Evolutionary conservation across 164 flowering plant species (phyloP).

Genomic region (Akebia trifoliata): DNA sequence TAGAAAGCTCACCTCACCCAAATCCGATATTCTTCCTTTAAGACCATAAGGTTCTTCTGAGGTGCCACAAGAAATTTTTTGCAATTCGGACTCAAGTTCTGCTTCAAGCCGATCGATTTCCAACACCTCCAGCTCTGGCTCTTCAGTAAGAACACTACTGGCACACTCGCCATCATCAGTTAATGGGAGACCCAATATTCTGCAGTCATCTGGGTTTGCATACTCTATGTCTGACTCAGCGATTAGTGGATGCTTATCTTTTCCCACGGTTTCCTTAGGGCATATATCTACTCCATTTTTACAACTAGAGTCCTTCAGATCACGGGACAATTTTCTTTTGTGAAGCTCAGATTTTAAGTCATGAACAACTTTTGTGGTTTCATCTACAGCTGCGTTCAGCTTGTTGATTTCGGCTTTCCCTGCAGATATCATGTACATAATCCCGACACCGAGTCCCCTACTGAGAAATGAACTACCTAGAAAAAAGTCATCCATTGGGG

Average conservation of each 20-base stretch:
- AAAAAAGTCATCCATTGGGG: conserved; percentile 1
- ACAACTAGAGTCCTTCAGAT: conserved; percentile 15
- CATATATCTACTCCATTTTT: conserved; percentile 3
- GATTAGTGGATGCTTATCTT: conserved; percentile 6
- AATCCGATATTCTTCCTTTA: conserved; percentile 18
- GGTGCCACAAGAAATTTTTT: conserved; percentile 45
- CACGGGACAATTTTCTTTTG: conserved; percentile 39
- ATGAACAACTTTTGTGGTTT: conserved; percentile 47
- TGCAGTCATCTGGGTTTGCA: conserved; percentile 12
- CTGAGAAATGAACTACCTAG: conserved; percentile 44
- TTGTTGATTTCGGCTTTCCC: conserved; percentile 60
- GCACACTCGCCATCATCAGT: conserved; percentile 41
- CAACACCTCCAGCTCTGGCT: conserved; percentile 30
- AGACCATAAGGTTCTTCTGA: conserved; percentile 22
- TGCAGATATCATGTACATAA: conserved; percentile 72
- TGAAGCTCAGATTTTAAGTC: conserved; percentile 46
- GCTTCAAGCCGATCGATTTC: conserved; percentile 64
- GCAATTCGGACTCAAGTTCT: conserved; percentile 63
- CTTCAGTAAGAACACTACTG: conserved; percentile 60
- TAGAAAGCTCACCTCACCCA: conserved; percentile 26
- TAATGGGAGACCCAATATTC: conserved; percentile 7
- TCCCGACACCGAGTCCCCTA: conserved; percentile 64
- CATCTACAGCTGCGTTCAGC: conserved; percentile 48
- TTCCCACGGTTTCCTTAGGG: conserved; percentile 11
- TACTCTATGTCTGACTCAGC: not conserved